These are phyloP conservation scores for Lithospermum erythrorhizon DNA, from an alignment of 257 asterid species.

Conservation along the genomic window DNA sequence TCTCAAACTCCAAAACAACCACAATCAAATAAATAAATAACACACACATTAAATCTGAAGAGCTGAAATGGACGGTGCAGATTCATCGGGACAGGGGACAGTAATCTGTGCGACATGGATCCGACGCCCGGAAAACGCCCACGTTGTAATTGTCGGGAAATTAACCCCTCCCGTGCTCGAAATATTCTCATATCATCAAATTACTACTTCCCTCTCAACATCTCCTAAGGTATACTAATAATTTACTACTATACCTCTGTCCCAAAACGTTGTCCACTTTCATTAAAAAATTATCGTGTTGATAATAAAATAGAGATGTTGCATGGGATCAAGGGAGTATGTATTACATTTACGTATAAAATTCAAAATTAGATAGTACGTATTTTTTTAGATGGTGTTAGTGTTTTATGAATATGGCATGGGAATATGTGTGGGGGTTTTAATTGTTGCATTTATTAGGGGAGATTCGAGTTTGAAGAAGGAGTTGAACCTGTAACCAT, in stretches of 20 bases:
- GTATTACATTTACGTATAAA: not conserved
- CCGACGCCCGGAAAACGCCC: conserved; percentile 86
- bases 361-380: too few relatives aligned
- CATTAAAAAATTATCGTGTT: too few relatives aligned
- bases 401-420: too few relatives aligned
- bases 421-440: too few relatives aligned
- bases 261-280: too few relatives aligned
- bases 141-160: conserved; percentile 71
- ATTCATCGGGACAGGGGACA: conserved; percentile 43
- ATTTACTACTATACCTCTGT: too few relatives aligned
- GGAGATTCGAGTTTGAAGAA: conserved; percentile 48
- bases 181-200: conserved; percentile 65
- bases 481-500: conserved; percentile 57
- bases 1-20: too few relatives aligned
- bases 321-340: too few relatives aligned
- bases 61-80: conserved; percentile 46
- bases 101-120: conserved; percentile 84
- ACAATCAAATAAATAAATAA: not conserved
- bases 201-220: conserved; percentile 45
- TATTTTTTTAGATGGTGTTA: too few relatives aligned
- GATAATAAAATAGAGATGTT: too few relatives aligned
- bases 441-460: too few relatives aligned
- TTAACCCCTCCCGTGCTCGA: conserved; percentile 56
- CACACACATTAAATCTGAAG: not conserved
- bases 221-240: conserved; percentile 52